Evolutionary conservation across 2,329 filamentous ascomycete genomes (phyloP).

Genomic region (Periconia sp.): DNA sequence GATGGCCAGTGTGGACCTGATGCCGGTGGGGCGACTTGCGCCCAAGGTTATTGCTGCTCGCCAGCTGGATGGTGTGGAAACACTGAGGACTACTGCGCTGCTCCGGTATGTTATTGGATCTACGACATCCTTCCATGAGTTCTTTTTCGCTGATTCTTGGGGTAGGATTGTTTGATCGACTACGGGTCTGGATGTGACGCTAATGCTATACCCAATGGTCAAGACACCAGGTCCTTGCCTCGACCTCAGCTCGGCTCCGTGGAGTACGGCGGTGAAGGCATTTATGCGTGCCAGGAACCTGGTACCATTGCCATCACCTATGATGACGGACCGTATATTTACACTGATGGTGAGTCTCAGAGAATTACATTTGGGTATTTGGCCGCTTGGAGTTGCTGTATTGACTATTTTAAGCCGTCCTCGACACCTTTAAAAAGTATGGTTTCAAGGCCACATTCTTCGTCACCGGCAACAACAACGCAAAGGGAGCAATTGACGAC

Average conservation of each 20-base stretch:
- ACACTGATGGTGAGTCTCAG: slow-evolving; percentile 61
- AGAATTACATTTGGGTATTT: too few relatives aligned
- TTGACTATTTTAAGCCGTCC: too few relatives aligned
- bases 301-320: slow-evolving; percentile 67
- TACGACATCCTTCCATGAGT: too few relatives aligned
- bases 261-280: slow-evolving; percentile 58
- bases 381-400: too few relatives aligned
- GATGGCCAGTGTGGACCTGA: slow-evolving; percentile 33
- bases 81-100: slow-evolving; percentile 57
- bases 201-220: slow-evolving; percentile 57
- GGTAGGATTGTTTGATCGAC: slow-evolving; percentile 57
- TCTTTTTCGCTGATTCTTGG: too few relatives aligned
- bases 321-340: slow-evolving; percentile 66
- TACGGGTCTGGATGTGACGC: slow-evolving; percentile 63
- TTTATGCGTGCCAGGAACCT: slow-evolving; percentile 55
- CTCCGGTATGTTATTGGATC: slow-evolving; percentile 41
- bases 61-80: slow-evolving; percentile 55
- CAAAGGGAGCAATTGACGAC: slow-evolving; percentile 60
- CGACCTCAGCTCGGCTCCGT: slow-evolving; percentile 57
- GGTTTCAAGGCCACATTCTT: slow-evolving; percentile 70
- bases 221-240: slow-evolving; percentile 54
- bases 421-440: slow-evolving; percentile 61
- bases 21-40: slow-evolving; percentile 28
- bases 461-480: slow-evolving; percentile 59
- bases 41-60: slow-evolving; percentile 38